Conservation (phyloP, 208 protist species). For the Phytomonas sp. region DNA sequence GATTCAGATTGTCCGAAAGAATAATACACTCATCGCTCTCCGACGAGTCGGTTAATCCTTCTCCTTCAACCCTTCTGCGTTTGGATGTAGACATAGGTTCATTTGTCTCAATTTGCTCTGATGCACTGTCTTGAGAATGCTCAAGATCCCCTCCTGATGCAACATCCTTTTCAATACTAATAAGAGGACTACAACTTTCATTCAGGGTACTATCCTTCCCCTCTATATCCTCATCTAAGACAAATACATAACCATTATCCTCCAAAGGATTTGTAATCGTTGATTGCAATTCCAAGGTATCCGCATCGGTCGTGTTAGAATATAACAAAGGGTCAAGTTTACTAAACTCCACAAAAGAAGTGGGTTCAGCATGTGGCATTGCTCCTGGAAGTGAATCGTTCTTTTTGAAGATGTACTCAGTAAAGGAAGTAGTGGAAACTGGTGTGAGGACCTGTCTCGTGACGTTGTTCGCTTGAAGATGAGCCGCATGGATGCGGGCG, state of each 20-base stretch:
- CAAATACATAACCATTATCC: neutral
- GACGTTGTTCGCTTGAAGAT: slow-evolving; percentile 21
- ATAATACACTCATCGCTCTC: neutral
- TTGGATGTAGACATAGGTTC: neutral
- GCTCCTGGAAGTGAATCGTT: neutral
- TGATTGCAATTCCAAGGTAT: neutral
- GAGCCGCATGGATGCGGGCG: slow-evolving; percentile 24
- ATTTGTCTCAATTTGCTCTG: neutral
- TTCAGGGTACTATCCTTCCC: slow-evolving; percentile 1
- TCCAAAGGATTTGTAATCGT: neutral
- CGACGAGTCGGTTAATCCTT: neutral
- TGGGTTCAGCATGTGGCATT: neutral
- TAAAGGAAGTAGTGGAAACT: slow-evolving; percentile 63
- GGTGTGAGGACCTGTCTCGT: slow-evolving; percentile 36
- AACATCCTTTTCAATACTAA: neutral
- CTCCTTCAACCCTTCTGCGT: neutral
- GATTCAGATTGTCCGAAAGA: neutral
- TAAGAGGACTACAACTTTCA: neutral
- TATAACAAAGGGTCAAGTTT: neutral
- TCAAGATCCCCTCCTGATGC: neutral
- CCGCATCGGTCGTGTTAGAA: neutral
- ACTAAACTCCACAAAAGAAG: neutral
- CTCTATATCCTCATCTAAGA: slow-evolving; percentile 6
- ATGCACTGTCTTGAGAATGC: neutral
- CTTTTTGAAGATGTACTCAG: slow-evolving; percentile 43